phyloP scores from a whole-genome alignment of 2,329 filamentous ascomycete species.

The Blastomyces percursus region DNA sequence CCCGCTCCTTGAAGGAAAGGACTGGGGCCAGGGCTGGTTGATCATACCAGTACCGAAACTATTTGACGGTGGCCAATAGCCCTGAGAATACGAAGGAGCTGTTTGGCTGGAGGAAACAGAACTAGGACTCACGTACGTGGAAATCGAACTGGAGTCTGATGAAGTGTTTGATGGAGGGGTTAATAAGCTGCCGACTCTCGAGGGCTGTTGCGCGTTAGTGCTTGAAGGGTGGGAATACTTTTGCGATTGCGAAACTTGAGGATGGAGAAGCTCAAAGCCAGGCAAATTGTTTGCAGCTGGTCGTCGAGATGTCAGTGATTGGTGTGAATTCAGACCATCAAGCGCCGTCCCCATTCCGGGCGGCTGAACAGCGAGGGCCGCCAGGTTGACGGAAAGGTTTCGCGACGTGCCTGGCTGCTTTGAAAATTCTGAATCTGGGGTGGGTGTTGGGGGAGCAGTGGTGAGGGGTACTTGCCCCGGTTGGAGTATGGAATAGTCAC shows the following conservation, averaged over 20 bases:
- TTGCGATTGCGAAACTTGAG: slow-evolving; percentile 41
- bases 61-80: slow-evolving; percentile 51
- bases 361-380: slow-evolving; percentile 50
- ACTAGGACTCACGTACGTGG: slow-evolving; percentile 34
- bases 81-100: slow-evolving; percentile 39
- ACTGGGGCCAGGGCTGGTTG: slow-evolving; percentile 37
- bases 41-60: slow-evolving; percentile 39
- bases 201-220: slow-evolving; percentile 35
- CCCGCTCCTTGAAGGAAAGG: slow-evolving; percentile 39
- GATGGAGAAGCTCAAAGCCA: slow-evolving; percentile 57
- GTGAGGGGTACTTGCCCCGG: slow-evolving; percentile 29
- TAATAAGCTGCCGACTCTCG: slow-evolving; percentile 51
- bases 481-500: slow-evolving; percentile 23
- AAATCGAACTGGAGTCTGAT: slow-evolving; percentile 37
- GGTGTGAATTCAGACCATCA: slow-evolving; percentile 49
- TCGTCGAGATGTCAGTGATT: slow-evolving; percentile 60
- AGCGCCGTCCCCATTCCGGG: slow-evolving; percentile 52
- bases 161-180: slow-evolving; percentile 51
- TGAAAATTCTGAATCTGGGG: slow-evolving; percentile 29
- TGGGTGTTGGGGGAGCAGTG: slow-evolving; percentile 31
- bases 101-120: slow-evolving; percentile 20
- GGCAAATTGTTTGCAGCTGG: slow-evolving; percentile 59
- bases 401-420: slow-evolving; percentile 33
- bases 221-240: slow-evolving; percentile 39
- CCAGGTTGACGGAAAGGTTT: slow-evolving; percentile 47